Conservation (phyloP, 495 filamentous ascomycete genomes). For the Tuber borchii region DNA sequence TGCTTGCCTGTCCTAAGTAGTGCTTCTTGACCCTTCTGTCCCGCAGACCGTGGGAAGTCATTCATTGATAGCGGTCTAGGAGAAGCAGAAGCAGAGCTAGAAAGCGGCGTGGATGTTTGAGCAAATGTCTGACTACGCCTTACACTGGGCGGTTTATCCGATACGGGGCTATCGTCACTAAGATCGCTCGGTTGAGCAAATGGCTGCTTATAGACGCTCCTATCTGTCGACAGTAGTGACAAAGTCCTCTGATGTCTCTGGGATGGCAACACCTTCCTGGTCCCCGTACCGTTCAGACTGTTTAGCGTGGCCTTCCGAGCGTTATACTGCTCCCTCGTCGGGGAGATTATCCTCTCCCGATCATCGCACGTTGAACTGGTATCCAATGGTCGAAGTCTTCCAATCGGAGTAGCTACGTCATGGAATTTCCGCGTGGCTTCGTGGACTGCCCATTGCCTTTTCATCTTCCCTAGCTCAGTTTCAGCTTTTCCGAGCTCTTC, state of each 20-base stretch:
- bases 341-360: constrained; percentile 41
- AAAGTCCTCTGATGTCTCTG: constrained; percentile 60
- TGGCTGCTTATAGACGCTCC: constrained; percentile 43
- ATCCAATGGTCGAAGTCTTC: constrained; percentile 55
- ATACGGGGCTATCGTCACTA: constrained; percentile 10
- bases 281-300: constrained; percentile 43
- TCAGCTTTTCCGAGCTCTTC: constrained; percentile 83
- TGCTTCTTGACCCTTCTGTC: constrained; percentile 46
- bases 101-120: constrained; percentile 19
- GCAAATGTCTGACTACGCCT: constrained; percentile 32
- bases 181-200: constrained; percentile 41
- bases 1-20: constrained; percentile 67
- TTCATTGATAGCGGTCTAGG: constrained; percentile 31
- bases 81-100: constrained; percentile 19
- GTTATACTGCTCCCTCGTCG: constrained; percentile 30
- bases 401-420: constrained; percentile 53
- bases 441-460: constrained; percentile 71
- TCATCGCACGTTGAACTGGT: constrained; percentile 37
- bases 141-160: constrained; percentile 5
- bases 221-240: constrained; percentile 71
- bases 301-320: constrained; percentile 29
- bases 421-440: constrained; percentile 72
- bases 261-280: constrained; percentile 58
- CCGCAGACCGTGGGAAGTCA: constrained; percentile 22
- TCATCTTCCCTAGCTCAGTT: constrained; percentile 64